A percentile compares a stretch with the other conserved stretches of the same genome.
phyloP scores from a whole-genome alignment of 225 moss, liverwort and hornwort species.

The Pseudoscleropodium purum region DNA sequence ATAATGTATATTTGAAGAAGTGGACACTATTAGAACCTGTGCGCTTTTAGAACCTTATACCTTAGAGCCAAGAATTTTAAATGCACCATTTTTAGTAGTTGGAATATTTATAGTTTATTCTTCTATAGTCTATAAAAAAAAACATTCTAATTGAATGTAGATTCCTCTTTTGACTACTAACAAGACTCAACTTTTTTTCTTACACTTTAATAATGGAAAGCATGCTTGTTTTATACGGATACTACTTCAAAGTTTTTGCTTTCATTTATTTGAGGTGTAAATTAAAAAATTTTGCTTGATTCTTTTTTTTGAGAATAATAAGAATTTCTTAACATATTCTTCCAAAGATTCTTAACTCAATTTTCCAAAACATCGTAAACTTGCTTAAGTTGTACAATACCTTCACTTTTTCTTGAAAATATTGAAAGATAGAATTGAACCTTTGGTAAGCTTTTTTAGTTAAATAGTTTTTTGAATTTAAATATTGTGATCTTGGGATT shows the following conservation, averaged over 20 bases:
- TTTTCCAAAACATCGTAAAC: background rate
- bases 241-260: background rate
- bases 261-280: background rate
- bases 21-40: too few species aligned
- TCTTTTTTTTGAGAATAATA: background rate
- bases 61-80: background rate
- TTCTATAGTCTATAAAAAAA: background rate
- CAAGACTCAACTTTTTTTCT: background rate
- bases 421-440: background rate
- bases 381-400: background rate
- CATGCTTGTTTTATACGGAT: background rate
- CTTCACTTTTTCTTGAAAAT: background rate
- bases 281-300: too few species aligned
- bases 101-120: background rate
- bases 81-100: fast-evolving
- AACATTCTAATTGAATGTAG: too few species aligned
- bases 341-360: background rate
- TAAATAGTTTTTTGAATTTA: background rate
- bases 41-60: too few species aligned
- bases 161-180: background rate
- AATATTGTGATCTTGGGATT: background rate
- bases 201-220: background rate
- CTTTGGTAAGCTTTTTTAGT: background rate
- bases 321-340: background rate
- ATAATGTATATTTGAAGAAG: too few species aligned